phyloP scores from a whole-genome alignment of 2,329 filamentous ascomycete genomes.

The Pseudogymnoascus sp. region DNA sequence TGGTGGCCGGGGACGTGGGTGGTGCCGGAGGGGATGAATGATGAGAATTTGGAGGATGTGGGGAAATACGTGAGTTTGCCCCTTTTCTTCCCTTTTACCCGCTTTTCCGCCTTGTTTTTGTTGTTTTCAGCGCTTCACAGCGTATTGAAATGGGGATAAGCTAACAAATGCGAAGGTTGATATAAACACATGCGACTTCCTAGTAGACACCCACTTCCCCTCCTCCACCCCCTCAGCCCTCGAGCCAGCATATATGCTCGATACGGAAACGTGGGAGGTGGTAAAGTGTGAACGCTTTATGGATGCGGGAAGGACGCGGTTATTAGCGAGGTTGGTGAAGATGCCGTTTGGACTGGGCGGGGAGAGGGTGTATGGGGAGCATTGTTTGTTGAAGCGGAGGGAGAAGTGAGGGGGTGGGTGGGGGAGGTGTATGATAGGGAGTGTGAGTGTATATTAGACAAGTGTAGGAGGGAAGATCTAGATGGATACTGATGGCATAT shows the following conservation, averaged over 20 bases:
- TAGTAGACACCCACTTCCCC: slow-evolving; percentile 81
- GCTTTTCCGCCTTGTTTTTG: not conserved
- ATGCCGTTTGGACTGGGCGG: slow-evolving; percentile 61
- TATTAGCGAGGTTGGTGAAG: slow-evolving; percentile 73
- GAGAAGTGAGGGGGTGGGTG: slow-evolving; percentile 31
- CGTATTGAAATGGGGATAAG: not conserved
- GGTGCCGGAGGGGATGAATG: slow-evolving; percentile 79
- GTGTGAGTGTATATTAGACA: slow-evolving; percentile 61
- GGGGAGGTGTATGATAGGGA: slow-evolving; percentile 40
- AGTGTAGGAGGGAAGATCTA: slow-evolving; percentile 45
- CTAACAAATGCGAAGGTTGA: slow-evolving; percentile 41
- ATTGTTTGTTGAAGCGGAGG: slow-evolving; percentile 69
- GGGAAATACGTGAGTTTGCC: slow-evolving; percentile 64
- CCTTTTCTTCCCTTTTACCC: not conserved
- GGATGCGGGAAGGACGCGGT: slow-evolving; percentile 64
- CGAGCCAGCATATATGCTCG: slow-evolving; percentile 73
- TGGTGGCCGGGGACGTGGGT: slow-evolving; percentile 79
- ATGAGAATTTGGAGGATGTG: slow-evolving; percentile 76
- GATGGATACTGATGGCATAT: not conserved
- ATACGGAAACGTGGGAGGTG: slow-evolving; percentile 67
- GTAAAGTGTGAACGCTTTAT: slow-evolving; percentile 72
- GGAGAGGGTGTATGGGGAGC: slow-evolving; percentile 73
- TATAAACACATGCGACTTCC: slow-evolving; percentile 64
- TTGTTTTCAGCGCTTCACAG: not conserved
- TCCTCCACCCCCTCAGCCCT: slow-evolving; percentile 47